Percentiles rank a stretch among this genome's conserved stretches.
Conservation (phyloP, 2,329 filamentous ascomycete species). For the Alternaria sp. region DNA sequence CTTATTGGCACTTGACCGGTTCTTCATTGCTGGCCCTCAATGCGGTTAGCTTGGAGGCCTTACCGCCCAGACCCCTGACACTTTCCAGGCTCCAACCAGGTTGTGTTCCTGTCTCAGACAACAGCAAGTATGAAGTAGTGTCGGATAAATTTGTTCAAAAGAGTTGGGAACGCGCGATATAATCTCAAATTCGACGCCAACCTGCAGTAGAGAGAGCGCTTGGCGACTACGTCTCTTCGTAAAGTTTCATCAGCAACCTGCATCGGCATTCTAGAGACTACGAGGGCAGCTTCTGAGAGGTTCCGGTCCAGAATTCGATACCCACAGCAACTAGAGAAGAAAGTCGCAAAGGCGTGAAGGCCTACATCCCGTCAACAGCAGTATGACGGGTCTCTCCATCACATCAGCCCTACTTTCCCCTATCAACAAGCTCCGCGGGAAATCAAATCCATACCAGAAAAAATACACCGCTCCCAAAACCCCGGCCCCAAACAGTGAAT, state of each 20-base stretch:
- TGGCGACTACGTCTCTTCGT: neutral
- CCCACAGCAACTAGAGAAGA: neutral
- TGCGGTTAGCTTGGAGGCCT: constrained; percentile 3
- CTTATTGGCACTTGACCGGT: constrained; percentile 1
- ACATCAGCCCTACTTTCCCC: constrained; percentile 1
- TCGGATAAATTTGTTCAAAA: neutral
- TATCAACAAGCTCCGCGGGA: constrained; percentile 8
- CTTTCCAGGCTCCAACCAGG: neutral
- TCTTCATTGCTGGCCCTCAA: neutral
- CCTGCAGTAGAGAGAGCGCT: neutral
- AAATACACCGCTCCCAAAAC: neutral
- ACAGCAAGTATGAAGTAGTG: neutral
- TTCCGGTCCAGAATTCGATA: neutral
- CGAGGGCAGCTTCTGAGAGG: neutral
- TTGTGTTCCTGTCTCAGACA: neutral
- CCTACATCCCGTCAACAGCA: neutral
- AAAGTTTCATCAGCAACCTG: neutral
- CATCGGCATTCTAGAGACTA: neutral
- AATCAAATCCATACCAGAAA: constrained; percentile 10
- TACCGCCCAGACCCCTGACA: neutral
- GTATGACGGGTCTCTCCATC: constrained; percentile 2
- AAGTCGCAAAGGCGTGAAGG: neutral
- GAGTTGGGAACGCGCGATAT: neutral
- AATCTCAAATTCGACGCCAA: neutral
- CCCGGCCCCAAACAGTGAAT: neutral